Conservation (phyloP, 2,329 filamentous ascomycete species). For the Diaporthe ilicicola region DNA sequence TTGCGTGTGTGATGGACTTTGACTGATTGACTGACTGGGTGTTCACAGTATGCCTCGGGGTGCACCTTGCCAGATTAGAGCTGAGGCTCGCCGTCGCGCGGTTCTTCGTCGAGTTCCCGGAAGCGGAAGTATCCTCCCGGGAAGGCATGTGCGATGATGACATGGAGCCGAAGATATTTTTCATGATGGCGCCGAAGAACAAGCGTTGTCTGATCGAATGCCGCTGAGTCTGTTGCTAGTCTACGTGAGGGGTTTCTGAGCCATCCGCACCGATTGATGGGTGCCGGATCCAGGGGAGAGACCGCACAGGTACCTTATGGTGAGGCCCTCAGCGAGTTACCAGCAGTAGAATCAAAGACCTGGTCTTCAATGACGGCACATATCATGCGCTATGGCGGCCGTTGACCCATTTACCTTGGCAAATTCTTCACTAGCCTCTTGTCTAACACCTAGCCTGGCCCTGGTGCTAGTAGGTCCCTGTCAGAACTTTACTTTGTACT, state of each 20-base stretch:
- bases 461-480: too few species aligned
- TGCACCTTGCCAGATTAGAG: conserved; percentile 64
- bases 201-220: conserved; percentile 41
- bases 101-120: conserved; percentile 52
- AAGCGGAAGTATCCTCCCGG: conserved; percentile 38
- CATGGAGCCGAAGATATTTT: conserved; percentile 40
- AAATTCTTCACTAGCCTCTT: too few species aligned
- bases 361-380: background rate
- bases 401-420: background rate
- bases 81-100: conserved; percentile 56
- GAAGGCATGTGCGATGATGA: conserved; percentile 44
- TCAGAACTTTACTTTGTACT: too few species aligned
- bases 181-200: conserved; percentile 39
- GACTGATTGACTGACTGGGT: conserved; percentile 42
- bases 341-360: background rate
- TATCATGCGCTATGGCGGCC: too few species aligned
- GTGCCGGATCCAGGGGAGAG: too few species aligned
- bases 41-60: conserved; percentile 56
- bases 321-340: too few species aligned
- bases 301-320: too few species aligned
- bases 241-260: background rate
- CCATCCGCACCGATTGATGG: too few species aligned
- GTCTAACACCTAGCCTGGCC: too few species aligned
- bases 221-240: background rate
- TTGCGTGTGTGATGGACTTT: background rate